phyloP scores from a whole-genome alignment of 495 filamentous ascomycete species.

The Hamigera avellanea region DNA sequence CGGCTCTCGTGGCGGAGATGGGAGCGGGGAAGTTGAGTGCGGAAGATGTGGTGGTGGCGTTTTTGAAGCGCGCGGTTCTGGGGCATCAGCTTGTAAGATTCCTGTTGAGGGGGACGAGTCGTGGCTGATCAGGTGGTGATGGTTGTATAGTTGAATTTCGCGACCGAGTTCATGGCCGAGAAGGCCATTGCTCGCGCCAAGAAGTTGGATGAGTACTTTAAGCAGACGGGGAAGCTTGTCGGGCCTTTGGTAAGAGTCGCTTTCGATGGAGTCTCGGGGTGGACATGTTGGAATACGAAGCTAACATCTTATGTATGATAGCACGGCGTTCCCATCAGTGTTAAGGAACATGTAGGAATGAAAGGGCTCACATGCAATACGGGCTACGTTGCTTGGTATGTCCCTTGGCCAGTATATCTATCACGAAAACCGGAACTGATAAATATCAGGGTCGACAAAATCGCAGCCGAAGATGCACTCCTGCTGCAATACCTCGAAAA shows the following conservation, averaged over 20 bases:
- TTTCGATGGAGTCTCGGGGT: background rate
- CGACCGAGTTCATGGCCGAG: constrained; percentile 56
- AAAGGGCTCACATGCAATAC: constrained; percentile 30
- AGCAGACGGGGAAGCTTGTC: constrained; percentile 23
- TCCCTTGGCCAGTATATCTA: no score
- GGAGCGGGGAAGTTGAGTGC: constrained; percentile 34
- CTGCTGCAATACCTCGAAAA: constrained; percentile 21
- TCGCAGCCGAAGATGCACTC: constrained; percentile 24
- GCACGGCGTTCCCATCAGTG: constrained; percentile 54
- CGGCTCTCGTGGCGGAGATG: constrained; percentile 39
- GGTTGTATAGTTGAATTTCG: constrained; percentile 40
- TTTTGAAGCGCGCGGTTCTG: constrained; percentile 49
- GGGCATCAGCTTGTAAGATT: constrained; percentile 44
- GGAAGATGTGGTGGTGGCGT: constrained; percentile 46
- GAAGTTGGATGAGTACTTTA: constrained; percentile 41
- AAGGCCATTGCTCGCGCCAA: constrained; percentile 47
- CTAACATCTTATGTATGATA: constrained; percentile 36
- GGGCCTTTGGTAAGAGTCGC: constrained; percentile 23
- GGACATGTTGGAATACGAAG: no score
- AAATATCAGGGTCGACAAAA: constrained; percentile 18
- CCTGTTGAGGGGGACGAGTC: background rate
- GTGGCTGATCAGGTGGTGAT: background rate
- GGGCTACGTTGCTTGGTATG: constrained; percentile 29
- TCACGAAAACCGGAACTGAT: background rate
- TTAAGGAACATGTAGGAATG: constrained; percentile 58